Evolutionary conservation across 1,139 yeast species (phyloP).

Genomic region (Blastobotrys serpentis): DNA sequence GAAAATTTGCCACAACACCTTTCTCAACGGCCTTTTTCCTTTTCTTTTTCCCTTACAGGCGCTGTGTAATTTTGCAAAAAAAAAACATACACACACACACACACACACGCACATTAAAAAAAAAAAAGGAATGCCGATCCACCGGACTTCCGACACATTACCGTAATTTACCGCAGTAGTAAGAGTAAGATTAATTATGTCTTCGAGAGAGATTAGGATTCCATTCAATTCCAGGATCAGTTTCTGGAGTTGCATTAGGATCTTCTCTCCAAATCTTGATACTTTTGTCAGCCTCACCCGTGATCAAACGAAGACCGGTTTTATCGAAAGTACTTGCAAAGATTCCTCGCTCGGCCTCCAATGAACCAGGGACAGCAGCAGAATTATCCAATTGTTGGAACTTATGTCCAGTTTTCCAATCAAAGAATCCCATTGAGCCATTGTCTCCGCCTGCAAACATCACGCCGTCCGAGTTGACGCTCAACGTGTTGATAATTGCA

Average conservation of each 20-base stretch:
- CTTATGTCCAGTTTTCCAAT: conserved; percentile 68
- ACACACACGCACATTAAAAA: too few species aligned
- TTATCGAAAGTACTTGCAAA: conserved; percentile 72
- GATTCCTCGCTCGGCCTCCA: conserved; percentile 65
- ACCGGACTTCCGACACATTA: background rate
- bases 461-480: conserved; percentile 65
- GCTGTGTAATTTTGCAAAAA: too few species aligned
- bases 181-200: background rate
- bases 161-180: too few species aligned
- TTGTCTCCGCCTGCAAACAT: conserved; percentile 83
- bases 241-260: conserved; percentile 42
- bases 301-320: conserved; percentile 75
- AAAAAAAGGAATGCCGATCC: background rate
- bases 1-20: too few species aligned
- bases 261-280: conserved; percentile 78
- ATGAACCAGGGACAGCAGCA: conserved; percentile 64
- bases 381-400: conserved; percentile 58
- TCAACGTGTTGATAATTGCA: conserved; percentile 65
- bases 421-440: conserved; percentile 75
- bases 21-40: too few species aligned
- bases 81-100: too few species aligned
- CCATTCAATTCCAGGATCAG: conserved; percentile 52
- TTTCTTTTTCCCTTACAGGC: too few species aligned
- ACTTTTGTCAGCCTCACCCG: conserved; percentile 89
- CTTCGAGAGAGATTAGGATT: conserved; percentile 34